A percentile compares a stretch with the other conserved stretches of the same genome.
phyloP scores from a whole-genome alignment of 495 filamentous ascomycete genomes.

The Pyrenula massariospora region DNA sequence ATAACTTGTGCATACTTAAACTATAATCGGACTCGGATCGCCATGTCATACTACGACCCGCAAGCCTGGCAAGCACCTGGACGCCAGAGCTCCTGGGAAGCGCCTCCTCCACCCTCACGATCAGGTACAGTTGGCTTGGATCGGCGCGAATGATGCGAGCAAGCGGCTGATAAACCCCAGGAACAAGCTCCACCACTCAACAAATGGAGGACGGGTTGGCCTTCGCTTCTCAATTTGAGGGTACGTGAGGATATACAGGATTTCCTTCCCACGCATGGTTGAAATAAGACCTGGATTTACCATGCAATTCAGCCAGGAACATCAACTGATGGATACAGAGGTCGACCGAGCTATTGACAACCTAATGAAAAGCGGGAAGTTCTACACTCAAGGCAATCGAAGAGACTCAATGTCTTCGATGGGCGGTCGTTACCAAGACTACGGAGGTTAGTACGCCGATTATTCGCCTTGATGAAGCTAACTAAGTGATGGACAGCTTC shows the following conservation, averaged over 20 bases:
- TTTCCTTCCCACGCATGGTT: slow-evolving; percentile 1
- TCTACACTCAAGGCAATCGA: slow-evolving; percentile 62
- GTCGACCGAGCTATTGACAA: slow-evolving; percentile 94
- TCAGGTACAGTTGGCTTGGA: slow-evolving; percentile 49
- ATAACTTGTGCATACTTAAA: background rate
- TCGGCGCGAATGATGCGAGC: slow-evolving; percentile 6
- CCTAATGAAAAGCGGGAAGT: slow-evolving; percentile 88
- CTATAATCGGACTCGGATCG: background rate
- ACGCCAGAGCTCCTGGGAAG: slow-evolving; percentile 66
- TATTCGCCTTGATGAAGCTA: slow-evolving; percentile 1
- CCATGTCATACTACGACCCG: slow-evolving; percentile 65
- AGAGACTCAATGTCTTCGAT: slow-evolving; percentile 77
- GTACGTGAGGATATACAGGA: slow-evolving; percentile 41
- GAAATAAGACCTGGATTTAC: no score
- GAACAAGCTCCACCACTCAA: slow-evolving; percentile 65
- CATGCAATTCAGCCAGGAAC: slow-evolving; percentile 1
- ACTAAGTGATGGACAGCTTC: slow-evolving; percentile 26
- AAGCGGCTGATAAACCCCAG: slow-evolving; percentile 37
- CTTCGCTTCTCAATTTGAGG: slow-evolving; percentile 84
- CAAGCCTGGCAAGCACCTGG: slow-evolving; percentile 62
- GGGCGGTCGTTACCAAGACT: slow-evolving; percentile 49
- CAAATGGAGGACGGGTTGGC: slow-evolving; percentile 61
- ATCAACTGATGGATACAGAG: slow-evolving; percentile 47
- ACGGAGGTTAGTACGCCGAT: slow-evolving; percentile 24
- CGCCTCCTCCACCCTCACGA: slow-evolving; percentile 73